These are phyloP conservation scores for Pelargonium australe DNA, from an alignment of 441 rosid species.

Conservation along the genomic window DNA sequence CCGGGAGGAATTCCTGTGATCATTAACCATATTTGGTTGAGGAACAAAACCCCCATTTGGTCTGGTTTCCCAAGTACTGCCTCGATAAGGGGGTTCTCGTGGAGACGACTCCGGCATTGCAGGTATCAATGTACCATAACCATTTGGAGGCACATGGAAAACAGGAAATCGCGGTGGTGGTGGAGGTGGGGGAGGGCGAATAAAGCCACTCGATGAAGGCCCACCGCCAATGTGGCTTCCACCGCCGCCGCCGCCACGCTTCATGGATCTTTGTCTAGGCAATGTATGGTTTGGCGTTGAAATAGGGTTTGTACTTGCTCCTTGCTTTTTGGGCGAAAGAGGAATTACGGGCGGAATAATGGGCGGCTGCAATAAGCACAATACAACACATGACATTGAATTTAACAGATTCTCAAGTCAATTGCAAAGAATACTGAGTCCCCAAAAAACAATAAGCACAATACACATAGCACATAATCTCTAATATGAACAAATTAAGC, in stretches of 20 bases:
- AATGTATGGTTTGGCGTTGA: conserved; percentile 21
- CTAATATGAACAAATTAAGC: background rate
- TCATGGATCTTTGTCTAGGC: conserved; percentile 25
- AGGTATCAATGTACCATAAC: conserved; percentile 25
- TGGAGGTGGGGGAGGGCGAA: conserved; percentile 25
- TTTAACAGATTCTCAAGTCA: background rate
- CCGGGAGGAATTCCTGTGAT: conserved; percentile 32
- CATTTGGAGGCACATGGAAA: conserved; percentile 28
- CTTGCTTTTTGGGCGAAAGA: conserved; percentile 23
- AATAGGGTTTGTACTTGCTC: conserved; percentile 23
- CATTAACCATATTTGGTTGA: conserved; percentile 28
- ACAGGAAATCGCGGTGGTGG: conserved; percentile 32
- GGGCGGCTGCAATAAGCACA: conserved; percentile 22
- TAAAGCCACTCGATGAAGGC: conserved; percentile 17
- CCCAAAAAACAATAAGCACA: background rate
- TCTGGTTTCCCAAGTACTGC: conserved; percentile 36
- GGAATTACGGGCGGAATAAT: conserved; percentile 14
- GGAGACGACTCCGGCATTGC: conserved; percentile 15
- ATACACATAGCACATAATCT: background rate
- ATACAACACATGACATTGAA: background rate
- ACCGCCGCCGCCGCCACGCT: conserved; percentile 25
- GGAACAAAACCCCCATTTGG: conserved; percentile 26
- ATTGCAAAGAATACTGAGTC: background rate
- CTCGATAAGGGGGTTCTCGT: background rate
- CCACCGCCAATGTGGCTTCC: conserved; percentile 27